phyloP scores from a whole-genome alignment of 179 eudicot species.

The Monotropa hypopitys region DNA sequence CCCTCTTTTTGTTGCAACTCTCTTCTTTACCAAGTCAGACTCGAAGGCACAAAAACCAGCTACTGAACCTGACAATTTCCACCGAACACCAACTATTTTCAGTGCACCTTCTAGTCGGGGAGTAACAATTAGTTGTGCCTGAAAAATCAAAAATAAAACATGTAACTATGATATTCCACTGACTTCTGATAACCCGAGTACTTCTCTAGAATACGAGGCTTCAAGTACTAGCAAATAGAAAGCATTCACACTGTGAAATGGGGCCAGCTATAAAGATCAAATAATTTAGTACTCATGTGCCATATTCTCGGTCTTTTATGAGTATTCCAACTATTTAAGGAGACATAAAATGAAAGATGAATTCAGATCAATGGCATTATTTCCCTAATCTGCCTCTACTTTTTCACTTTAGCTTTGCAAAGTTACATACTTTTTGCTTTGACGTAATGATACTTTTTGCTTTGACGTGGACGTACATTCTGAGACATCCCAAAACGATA shows the following conservation, averaged over 20 bases:
- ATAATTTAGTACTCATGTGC: neutral
- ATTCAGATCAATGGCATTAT: neutral
- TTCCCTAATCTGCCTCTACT: neutral
- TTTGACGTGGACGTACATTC: neutral
- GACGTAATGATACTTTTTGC: neutral
- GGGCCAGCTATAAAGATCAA: neutral
- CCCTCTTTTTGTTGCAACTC: constrained; percentile 37
- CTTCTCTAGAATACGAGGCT: neutral
- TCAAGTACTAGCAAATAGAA: neutral
- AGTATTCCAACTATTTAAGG: neutral
- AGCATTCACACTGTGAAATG: neutral
- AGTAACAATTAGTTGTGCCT: constrained; percentile 67
- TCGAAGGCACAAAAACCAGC: constrained; percentile 59
- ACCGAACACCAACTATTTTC: constrained; percentile 72
- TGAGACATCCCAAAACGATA: neutral
- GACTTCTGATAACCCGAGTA: neutral
- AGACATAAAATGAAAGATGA: neutral
- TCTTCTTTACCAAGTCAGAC: constrained; percentile 40
- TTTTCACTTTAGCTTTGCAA: neutral
- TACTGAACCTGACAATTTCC: constrained; percentile 87
- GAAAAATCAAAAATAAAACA: constrained; percentile 4
- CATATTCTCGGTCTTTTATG: neutral
- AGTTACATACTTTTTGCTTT: neutral
- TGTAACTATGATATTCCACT: neutral
- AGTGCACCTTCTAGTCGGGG: constrained; percentile 72